These are phyloP conservation scores for Phialocephala subalpina DNA, from an alignment of 2,329 filamentous ascomycete species.

Conservation along the genomic window DNA sequence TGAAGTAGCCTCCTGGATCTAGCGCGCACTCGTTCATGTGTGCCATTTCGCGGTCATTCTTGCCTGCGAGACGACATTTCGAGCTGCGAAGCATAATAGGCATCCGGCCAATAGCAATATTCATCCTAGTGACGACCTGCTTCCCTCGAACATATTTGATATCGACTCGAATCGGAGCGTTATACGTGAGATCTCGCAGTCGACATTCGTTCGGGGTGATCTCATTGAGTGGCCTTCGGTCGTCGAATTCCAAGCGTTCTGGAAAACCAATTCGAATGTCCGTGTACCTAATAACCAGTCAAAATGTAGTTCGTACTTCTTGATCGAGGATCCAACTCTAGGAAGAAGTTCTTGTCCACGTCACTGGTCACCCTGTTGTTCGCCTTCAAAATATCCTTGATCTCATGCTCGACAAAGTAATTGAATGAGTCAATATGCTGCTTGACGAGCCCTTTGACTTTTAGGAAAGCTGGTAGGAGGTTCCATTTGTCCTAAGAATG, in stretches of 20 bases:
- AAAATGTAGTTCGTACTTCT: slow-evolving; percentile 3
- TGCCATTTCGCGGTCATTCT: slow-evolving; percentile 88
- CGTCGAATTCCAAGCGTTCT: slow-evolving; percentile 78
- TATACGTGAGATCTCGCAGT: slow-evolving; percentile 96
- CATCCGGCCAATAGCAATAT: slow-evolving; percentile 86
- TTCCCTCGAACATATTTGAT: slow-evolving; percentile 88
- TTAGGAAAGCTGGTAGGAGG: slow-evolving; percentile 93
- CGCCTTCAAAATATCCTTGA: slow-evolving; percentile 95
- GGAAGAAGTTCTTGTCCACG: slow-evolving; percentile 90
- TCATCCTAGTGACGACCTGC: slow-evolving; percentile 75
- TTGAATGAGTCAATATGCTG: slow-evolving; percentile 94
- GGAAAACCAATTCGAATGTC: slow-evolving; percentile 89
- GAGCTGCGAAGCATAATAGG: slow-evolving; percentile 97
- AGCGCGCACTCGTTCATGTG: slow-evolving; percentile 93
- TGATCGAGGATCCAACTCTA: slow-evolving; percentile 61
- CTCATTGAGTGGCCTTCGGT: slow-evolving; percentile 72
- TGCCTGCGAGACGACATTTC: slow-evolving; percentile 86
- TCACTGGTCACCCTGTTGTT: slow-evolving; percentile 91
- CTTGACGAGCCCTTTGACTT: slow-evolving; percentile 94
- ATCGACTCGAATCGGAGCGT: slow-evolving; percentile 91
- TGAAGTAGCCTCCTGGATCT: slow-evolving; percentile 97
- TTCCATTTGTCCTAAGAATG: slow-evolving; percentile 91
- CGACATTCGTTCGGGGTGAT: slow-evolving; percentile 97
- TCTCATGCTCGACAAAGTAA: slow-evolving; percentile 94
- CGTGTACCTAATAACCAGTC: slow-evolving; percentile 62